Evolutionary conservation across 148 eudicot genomes (phyloP).

Genomic region (Rhododendron ferrugineum): DNA sequence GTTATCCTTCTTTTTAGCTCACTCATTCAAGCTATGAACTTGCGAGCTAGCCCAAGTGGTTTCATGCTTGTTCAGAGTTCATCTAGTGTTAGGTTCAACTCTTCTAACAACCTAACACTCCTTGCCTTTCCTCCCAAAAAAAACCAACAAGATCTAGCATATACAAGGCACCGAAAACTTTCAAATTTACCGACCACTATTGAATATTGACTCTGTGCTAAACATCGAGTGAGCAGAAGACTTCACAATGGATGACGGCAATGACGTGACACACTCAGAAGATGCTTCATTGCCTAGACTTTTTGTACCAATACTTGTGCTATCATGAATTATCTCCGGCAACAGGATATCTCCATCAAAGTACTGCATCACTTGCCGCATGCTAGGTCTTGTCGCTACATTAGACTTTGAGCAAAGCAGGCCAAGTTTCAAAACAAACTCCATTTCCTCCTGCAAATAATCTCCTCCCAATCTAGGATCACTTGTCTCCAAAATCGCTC

Average conservation of each 20-base stretch:
- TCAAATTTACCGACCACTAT: neutral
- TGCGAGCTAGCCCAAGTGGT: neutral
- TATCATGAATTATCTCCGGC: neutral
- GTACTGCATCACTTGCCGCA: conserved; percentile 38
- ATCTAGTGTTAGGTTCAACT: neutral
- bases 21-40: neutral
- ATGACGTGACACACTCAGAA: neutral
- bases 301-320: neutral
- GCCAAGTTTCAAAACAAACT: conserved; percentile 29
- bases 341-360: conserved; percentile 16
- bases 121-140: neutral
- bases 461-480: conserved; percentile 32
- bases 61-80: neutral
- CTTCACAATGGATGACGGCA: neutral
- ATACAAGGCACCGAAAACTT: neutral
- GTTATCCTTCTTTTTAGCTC: neutral
- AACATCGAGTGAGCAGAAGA: neutral
- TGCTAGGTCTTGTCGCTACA: conserved; percentile 33
- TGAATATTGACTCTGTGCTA: neutral
- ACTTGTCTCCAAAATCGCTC: conserved; percentile 20
- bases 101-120: neutral
- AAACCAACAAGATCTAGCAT: neutral
- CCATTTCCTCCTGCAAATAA: conserved; percentile 22
- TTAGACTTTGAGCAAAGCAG: conserved; percentile 30
- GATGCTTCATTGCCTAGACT: neutral